Evolutionary conservation across 225 moss, liverwort and hornwort genomes (phyloP).

Genomic region (Pleurozium schreberi): DNA sequence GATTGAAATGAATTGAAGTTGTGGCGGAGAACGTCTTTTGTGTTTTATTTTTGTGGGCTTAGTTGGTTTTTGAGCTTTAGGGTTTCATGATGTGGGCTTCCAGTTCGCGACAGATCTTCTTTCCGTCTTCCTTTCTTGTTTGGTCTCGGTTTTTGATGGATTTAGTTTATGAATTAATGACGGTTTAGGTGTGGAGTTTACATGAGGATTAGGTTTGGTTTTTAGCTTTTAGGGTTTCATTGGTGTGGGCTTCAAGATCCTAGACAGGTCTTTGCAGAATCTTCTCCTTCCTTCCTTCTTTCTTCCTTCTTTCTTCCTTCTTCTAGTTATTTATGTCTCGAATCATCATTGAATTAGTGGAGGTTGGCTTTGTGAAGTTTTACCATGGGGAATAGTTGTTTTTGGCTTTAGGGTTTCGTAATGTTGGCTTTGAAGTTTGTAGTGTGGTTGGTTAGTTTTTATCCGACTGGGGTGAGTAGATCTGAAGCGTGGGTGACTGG

Average conservation of each 20-base stretch:
- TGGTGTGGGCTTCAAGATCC: slow-evolving; percentile 11
- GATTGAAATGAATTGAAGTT: not conserved
- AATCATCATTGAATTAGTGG: not conserved
- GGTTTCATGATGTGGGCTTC: not conserved
- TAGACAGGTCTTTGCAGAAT: slow-evolving; percentile 31
- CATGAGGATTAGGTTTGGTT: not conserved
- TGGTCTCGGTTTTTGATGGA: not conserved
- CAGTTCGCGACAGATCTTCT: slow-evolving; percentile 53
- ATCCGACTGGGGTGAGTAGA: not conserved
- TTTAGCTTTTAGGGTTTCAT: not conserved
- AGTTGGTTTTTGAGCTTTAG: not conserved
- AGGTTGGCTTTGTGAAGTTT: not conserved
- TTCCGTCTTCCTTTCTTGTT: not conserved
- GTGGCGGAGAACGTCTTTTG: not conserved
- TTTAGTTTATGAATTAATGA: not conserved
- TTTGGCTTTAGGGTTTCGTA: not conserved
- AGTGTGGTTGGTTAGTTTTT: not conserved
- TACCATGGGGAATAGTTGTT: not conserved
- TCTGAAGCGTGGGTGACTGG: not conserved
- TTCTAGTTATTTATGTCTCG: not conserved
- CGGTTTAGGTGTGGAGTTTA: not conserved
- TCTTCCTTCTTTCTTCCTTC: not conserved
- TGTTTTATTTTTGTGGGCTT: too few species aligned
- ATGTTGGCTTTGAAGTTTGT: not conserved
- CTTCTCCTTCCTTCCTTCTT: not conserved